A percentile compares a stretch with the other conserved stretches of the same genome.
Evolutionary conservation across 257 asterid species (phyloP).

Genomic region (Solanum chmielewskii): DNA sequence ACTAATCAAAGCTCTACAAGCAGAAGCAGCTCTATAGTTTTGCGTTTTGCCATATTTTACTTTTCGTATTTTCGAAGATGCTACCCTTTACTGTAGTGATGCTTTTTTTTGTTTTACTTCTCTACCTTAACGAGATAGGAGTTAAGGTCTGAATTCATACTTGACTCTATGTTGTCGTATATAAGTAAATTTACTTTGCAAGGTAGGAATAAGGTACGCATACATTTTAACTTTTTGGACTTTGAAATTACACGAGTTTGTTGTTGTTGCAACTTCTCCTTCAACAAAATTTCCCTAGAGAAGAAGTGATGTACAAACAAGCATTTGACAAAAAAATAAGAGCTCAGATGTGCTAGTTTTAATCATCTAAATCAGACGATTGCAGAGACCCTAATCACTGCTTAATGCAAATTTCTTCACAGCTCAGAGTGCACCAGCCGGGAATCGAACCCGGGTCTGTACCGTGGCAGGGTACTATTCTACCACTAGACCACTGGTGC

Average conservation of each 20-base stretch:
- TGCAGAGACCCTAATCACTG: not conserved
- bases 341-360: constrained; percentile 1
- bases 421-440: constrained; percentile 49
- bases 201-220: not conserved
- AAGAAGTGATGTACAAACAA: not conserved
- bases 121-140: not conserved
- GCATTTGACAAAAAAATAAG: not conserved
- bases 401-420: not conserved
- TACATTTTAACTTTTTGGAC: fast-evolving
- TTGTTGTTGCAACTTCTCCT: not conserved
- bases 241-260: not conserved
- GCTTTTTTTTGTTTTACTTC: not conserved
- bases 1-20: not conserved
- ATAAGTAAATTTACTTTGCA: not conserved
- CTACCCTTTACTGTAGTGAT: not conserved
- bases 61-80: not conserved
- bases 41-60: not conserved
- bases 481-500: constrained; percentile 93
- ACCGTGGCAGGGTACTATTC: constrained; percentile 86
- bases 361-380: not conserved
- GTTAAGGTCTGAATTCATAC: not conserved
- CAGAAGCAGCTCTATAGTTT: not conserved
- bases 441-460: constrained; percentile 86
- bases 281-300: not conserved
- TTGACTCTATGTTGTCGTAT: not conserved